Evolutionary conservation across 2,329 filamentous ascomycete species (phyloP).

Genomic region (Nemania serpens): DNA sequence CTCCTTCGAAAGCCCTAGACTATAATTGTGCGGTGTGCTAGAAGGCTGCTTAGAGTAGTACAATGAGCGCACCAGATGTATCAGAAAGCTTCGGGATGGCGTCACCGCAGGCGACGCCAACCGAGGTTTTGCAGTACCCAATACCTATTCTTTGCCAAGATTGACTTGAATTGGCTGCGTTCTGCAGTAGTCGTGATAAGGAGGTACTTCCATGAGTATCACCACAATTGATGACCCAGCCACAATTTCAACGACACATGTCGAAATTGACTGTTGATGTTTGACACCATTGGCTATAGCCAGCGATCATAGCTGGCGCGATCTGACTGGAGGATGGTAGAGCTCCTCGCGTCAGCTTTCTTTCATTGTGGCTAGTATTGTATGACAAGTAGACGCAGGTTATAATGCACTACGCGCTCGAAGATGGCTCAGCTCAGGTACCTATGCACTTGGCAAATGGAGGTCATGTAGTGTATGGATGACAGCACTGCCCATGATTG

Average conservation of each 20-base stretch:
- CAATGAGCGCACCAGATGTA: background rate
- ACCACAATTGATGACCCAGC: background rate
- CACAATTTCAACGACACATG: background rate
- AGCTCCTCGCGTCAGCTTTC: too few species aligned
- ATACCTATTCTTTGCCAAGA: conserved; percentile 5
- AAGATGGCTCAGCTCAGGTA: too few species aligned
- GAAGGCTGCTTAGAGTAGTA: background rate
- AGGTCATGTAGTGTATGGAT: too few species aligned
- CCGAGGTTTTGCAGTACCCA: background rate
- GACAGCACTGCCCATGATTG: too few species aligned
- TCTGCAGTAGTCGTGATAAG: conserved; percentile 5
- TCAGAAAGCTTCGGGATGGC: conserved; percentile 3
- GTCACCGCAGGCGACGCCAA: background rate
- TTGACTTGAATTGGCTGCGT: conserved; percentile 12
- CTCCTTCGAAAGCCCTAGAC: background rate
- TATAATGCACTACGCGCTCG: too few species aligned
- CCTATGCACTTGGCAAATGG: too few species aligned
- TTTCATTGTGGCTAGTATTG: too few species aligned
- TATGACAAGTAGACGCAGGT: too few species aligned
- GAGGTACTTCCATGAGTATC: background rate
- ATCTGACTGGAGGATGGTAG: too few species aligned
- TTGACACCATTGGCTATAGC: too few species aligned
- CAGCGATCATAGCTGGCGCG: too few species aligned
- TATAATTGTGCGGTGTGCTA: too few species aligned
- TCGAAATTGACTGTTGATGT: conserved; percentile 2